Percentiles rank a stretch among this genome's conserved stretches.
These are phyloP conservation scores for Colletotrichum orchidophilum DNA, from an alignment of 2,329 filamentous ascomycete species.

Conservation along the genomic window DNA sequence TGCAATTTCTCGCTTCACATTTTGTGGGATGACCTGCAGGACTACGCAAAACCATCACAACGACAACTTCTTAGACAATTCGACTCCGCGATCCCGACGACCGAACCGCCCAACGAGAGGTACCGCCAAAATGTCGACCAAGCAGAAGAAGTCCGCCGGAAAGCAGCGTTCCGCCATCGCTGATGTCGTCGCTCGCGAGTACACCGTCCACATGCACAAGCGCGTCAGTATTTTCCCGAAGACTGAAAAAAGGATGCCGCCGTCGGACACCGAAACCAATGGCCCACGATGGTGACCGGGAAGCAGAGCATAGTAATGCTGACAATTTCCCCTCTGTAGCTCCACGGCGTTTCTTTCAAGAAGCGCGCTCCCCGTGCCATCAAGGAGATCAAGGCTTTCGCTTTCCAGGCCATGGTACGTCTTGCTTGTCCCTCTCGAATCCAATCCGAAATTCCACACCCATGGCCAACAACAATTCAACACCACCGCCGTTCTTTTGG, in stretches of 20 bases:
- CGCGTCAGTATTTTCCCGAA: conserved; percentile 52
- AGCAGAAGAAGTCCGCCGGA: conserved; percentile 72
- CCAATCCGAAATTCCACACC: neutral
- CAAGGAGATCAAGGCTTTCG: conserved; percentile 99
- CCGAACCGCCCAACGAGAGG: conserved; percentile 37
- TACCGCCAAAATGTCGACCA: conserved; percentile 68
- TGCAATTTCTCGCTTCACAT: conserved; percentile 32
- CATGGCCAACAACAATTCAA: neutral
- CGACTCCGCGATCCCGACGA: conserved; percentile 32
- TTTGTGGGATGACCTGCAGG: conserved; percentile 25
- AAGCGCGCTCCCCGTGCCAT: conserved; percentile 98
- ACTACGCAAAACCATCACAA: conserved; percentile 16
- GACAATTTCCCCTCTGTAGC: conserved; percentile 61
- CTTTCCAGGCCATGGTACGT: conserved; percentile 94
- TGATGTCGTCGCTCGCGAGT: conserved; percentile 99
- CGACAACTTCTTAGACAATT: conserved; percentile 34
- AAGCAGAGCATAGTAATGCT: conserved; percentile 40
- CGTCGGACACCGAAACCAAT: conserved; percentile 36
- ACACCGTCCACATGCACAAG: conserved; percentile 99
- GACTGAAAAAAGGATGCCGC: conserved; percentile 46
- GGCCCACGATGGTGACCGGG: neutral
- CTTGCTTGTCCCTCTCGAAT: conserved; percentile 34
- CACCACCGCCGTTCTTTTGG: neutral
- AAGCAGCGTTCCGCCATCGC: conserved; percentile 92
- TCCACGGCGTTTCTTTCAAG: conserved; percentile 99